Evolutionary conservation across 2,329 filamentous ascomycete species (phyloP).

Genomic region (Tolypocladium paradoxum): DNA sequence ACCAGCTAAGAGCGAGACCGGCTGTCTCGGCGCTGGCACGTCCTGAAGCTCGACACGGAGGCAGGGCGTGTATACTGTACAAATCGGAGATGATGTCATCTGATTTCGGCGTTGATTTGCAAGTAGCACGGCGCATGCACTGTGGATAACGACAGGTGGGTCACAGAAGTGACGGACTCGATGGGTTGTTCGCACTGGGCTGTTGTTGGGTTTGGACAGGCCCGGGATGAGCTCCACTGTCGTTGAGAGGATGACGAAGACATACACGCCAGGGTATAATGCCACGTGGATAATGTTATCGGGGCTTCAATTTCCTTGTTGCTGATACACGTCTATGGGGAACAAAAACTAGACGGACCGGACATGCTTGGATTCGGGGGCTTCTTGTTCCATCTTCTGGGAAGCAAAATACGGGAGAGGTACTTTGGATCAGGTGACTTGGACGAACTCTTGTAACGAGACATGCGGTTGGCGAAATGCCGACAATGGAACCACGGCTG

Average conservation of each 20-base stretch:
- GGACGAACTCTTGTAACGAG: neutral
- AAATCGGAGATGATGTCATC: neutral
- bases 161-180: neutral
- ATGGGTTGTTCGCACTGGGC: neutral
- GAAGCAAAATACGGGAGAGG: neutral
- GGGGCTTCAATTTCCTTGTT: neutral
- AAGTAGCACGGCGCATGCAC: neutral
- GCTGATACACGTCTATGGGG: neutral
- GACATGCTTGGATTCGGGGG: neutral
- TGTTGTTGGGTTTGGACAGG: neutral
- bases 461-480: neutral
- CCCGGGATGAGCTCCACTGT: neutral
- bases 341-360: neutral
- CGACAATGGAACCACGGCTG: too few species aligned
- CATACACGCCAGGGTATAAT: neutral
- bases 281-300: neutral
- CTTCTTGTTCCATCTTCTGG: neutral
- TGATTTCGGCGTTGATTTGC: neutral
- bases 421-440: neutral
- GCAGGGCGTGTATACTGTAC: neutral
- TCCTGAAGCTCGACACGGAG: neutral
- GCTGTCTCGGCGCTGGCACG: neutral
- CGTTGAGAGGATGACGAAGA: neutral
- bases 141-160: neutral
- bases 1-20: constrained; percentile 22